Evolutionary conservation across 1,284 basidiomycete genomes (phyloP).

Genomic region (Microbotryum intermedium): DNA sequence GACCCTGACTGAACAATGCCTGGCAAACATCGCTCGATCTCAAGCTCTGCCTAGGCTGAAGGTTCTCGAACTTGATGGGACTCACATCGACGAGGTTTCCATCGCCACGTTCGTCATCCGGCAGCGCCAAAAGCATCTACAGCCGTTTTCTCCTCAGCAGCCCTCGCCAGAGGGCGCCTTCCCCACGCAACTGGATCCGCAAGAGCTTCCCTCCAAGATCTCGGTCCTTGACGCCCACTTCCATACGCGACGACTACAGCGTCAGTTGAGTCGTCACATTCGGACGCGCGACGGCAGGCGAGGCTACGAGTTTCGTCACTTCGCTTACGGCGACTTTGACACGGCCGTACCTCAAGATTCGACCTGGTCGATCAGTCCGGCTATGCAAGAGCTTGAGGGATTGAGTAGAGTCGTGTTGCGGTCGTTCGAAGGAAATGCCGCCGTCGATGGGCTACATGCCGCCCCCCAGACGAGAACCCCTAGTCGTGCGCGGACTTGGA

Average conservation of each 20-base stretch:
- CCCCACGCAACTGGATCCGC: background rate
- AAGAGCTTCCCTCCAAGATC: background rate
- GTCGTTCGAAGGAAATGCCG: no score
- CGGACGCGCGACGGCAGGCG: no score
- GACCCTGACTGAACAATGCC: constrained; percentile 49
- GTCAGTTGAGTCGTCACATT: constrained; percentile 9
- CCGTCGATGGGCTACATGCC: no score
- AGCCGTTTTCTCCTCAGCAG: background rate
- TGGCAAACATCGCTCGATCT: constrained; percentile 57
- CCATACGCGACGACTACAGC: constrained; percentile 1
- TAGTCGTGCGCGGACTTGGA: no score
- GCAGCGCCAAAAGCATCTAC: constrained; percentile 43
- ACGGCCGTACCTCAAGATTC: no score
- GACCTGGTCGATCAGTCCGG: no score
- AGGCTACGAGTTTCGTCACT: no score
- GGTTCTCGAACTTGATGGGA: constrained; percentile 68
- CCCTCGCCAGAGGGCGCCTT: background rate
- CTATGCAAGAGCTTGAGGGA: no score
- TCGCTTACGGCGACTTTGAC: no score
- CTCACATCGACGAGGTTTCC: constrained; percentile 55
- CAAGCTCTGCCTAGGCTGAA: constrained; percentile 53
- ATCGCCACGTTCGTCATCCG: constrained; percentile 60
- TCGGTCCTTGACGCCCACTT: constrained; percentile 18
- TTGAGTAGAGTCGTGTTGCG: no score
- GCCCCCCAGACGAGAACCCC: no score